Evolutionary conservation across 129 eudicot genomes (phyloP).

Genomic region (Flaveria trinervia): DNA sequence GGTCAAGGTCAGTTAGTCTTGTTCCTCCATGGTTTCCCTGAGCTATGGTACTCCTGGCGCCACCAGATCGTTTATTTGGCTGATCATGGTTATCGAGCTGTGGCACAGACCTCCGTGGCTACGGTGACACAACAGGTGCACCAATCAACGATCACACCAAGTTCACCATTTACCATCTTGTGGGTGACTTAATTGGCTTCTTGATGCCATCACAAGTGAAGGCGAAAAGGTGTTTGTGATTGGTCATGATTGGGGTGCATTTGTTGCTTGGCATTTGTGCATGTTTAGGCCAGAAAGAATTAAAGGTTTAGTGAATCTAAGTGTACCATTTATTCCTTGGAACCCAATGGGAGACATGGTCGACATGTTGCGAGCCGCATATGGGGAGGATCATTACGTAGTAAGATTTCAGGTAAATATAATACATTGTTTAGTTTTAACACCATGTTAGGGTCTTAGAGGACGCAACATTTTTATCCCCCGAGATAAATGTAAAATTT

Average conservation of each 20-base stretch:
- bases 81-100: conserved; percentile 47
- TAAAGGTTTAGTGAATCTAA: conserved; percentile 51
- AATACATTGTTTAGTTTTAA: too few species aligned
- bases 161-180: conserved; percentile 46
- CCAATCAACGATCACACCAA: conserved; percentile 36
- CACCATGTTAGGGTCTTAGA: too few species aligned
- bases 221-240: conserved; percentile 51
- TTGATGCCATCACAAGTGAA: conserved; percentile 40
- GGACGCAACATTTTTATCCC: too few species aligned
- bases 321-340: conserved; percentile 44
- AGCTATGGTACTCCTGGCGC: conserved; percentile 62
- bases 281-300: conserved; percentile 47
- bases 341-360: conserved; percentile 36
- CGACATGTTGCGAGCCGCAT: conserved; percentile 16
- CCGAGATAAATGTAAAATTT: too few species aligned
- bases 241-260: conserved; percentile 60
- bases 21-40: conserved; percentile 58
- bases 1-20: conserved; percentile 52
- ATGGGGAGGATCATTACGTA: conserved; percentile 56
- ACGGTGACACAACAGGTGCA: conserved; percentile 52
- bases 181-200: conserved; percentile 46
- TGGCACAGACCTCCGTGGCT: conserved; percentile 54
- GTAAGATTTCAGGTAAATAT: conserved; percentile 48
- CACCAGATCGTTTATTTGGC: conserved; percentile 54
- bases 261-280: conserved; percentile 45